Evolutionary conservation across 495 filamentous ascomycete species (phyloP).

Genomic region (Aspergillus kassunensis): DNA sequence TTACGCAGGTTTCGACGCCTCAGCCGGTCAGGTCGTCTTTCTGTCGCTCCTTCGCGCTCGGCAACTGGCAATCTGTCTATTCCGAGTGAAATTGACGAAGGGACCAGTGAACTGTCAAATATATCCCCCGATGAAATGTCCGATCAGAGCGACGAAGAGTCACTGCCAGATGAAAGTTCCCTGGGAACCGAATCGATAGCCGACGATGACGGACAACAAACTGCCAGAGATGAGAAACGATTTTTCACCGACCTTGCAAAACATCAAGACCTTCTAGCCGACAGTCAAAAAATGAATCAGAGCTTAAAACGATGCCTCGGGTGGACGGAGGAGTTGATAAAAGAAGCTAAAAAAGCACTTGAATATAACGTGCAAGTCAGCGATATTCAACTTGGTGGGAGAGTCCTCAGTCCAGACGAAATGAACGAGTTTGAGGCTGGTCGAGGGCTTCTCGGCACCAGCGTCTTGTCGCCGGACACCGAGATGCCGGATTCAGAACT

Average conservation of each 20-base stretch:
- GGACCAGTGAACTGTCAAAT: slow-evolving; percentile 26
- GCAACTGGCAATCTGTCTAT: slow-evolving; percentile 37
- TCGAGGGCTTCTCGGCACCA: slow-evolving; percentile 25
- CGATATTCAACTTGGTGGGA: slow-evolving; percentile 77
- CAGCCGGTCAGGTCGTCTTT: slow-evolving; percentile 70
- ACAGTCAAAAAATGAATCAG: slow-evolving; percentile 91
- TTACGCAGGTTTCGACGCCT: slow-evolving; percentile 78
- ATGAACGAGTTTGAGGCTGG: slow-evolving; percentile 47
- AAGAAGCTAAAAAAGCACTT: slow-evolving; percentile 79
- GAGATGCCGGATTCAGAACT: background rate
- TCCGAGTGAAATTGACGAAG: slow-evolving; percentile 36
- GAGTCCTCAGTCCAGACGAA: slow-evolving; percentile 68
- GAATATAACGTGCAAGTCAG: slow-evolving; percentile 70
- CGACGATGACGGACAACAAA: slow-evolving; percentile 40
- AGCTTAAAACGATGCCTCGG: slow-evolving; percentile 81
- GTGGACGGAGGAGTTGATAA: slow-evolving; percentile 86
- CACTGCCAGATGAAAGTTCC: slow-evolving; percentile 31
- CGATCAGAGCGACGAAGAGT: slow-evolving; percentile 47
- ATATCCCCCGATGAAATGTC: slow-evolving; percentile 37
- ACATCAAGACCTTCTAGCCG: slow-evolving; percentile 80
- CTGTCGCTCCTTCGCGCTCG: slow-evolving; percentile 49
- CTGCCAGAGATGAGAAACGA: slow-evolving; percentile 64
- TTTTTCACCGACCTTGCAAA: slow-evolving; percentile 78
- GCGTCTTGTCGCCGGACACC: background rate
- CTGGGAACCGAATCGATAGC: slow-evolving; percentile 32